These are phyloP conservation scores for Aspergillus calidoustus DNA, from an alignment of 2,329 filamentous ascomycete genomes.

Conservation along the genomic window DNA sequence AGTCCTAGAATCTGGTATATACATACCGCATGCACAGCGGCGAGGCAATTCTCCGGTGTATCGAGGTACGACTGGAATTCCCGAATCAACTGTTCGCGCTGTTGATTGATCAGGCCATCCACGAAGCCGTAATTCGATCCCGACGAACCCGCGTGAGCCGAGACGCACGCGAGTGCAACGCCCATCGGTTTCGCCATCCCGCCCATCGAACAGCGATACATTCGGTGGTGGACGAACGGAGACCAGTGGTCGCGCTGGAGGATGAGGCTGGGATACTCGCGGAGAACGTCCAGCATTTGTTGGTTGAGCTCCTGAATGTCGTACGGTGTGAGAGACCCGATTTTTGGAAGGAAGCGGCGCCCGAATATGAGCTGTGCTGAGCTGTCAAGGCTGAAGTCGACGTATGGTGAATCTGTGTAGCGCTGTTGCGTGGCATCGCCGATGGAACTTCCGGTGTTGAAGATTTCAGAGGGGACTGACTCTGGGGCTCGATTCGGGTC, in stretches of 20 bases:
- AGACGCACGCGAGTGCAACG: conserved; percentile 19
- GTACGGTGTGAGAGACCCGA: not conserved
- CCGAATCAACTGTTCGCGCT: conserved; percentile 21
- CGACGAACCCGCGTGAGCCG: conserved; percentile 17
- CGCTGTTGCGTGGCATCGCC: not conserved
- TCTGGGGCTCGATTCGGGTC: not conserved
- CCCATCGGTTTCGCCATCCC: conserved; percentile 23
- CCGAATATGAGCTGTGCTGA: conserved; percentile 13
- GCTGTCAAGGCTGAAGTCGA: conserved; percentile 6
- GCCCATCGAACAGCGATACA: conserved; percentile 21
- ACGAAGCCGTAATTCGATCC: conserved; percentile 21
- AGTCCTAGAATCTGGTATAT: conserved; percentile 24
- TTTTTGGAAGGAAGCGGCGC: conserved; percentile 12
- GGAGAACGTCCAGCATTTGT: conserved; percentile 16
- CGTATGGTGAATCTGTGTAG: not conserved
- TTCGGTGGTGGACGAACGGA: conserved; percentile 22
- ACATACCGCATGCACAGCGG: conserved; percentile 23
- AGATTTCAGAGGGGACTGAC: conserved; percentile 3
- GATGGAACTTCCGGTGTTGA: not conserved
- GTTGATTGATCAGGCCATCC: conserved; percentile 18
- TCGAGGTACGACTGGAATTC: conserved; percentile 17
- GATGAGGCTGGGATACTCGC: conserved; percentile 19
- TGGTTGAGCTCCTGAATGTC: conserved; percentile 13
- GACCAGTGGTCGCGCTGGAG: conserved; percentile 24
- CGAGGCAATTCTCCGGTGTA: conserved; percentile 21